Percentiles rank a stretch among this genome's conserved stretches.
Evolutionary conservation across 495 filamentous ascomycete genomes (phyloP).

Genomic region (Lepraria neglecta): DNA sequence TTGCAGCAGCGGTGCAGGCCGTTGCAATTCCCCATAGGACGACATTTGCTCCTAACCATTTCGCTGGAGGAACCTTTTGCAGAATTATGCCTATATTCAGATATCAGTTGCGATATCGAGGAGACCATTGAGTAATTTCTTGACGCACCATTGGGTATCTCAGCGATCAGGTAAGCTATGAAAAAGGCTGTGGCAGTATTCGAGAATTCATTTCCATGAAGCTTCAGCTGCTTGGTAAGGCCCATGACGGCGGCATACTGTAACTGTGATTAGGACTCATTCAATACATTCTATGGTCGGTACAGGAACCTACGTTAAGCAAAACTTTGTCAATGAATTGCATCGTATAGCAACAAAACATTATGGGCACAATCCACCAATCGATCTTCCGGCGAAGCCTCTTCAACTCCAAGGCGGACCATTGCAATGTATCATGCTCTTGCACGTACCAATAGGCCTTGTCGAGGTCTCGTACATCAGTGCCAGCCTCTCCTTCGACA

Average conservation of each 20-base stretch:
- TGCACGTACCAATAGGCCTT: constrained; percentile 24
- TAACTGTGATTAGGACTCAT: neutral
- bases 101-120: neutral
- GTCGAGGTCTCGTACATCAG: constrained; percentile 15
- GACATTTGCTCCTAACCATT: constrained; percentile 51
- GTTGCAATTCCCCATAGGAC: constrained; percentile 55
- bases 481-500: constrained; percentile 10
- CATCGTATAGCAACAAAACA: constrained; percentile 57
- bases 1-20: constrained; percentile 48
- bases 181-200: constrained; percentile 51
- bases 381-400: constrained; percentile 46
- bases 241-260: constrained; percentile 57
- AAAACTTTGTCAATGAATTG: constrained; percentile 64
- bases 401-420: constrained; percentile 29
- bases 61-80: constrained; percentile 49
- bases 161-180: constrained; percentile 49
- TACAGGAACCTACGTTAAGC: constrained; percentile 44
- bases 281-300: neutral
- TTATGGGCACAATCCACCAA: constrained; percentile 50
- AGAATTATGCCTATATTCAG: constrained; percentile 33
- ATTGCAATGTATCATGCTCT: constrained; percentile 7
- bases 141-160: constrained; percentile 46
- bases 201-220: constrained; percentile 49
- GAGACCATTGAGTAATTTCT: neutral
- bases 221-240: constrained; percentile 41